phyloP scores from a whole-genome alignment of 306 rosid species.

The Macrotyloma uniflorum region DNA sequence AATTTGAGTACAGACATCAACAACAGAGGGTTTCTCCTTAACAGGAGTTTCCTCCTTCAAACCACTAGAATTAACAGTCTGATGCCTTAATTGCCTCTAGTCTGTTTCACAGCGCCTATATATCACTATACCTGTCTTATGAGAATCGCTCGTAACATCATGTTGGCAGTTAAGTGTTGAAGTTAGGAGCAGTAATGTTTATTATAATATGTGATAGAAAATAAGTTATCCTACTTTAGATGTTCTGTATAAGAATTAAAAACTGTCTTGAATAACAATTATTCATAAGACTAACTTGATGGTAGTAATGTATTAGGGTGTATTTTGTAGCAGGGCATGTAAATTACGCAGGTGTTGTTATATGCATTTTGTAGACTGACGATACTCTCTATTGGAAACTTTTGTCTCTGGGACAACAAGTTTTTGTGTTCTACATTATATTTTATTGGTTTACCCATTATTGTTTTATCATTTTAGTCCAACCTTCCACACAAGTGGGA shows the following conservation, averaged over 20 bases:
- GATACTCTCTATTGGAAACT: neutral
- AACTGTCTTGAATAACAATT: neutral
- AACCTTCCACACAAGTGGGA: neutral
- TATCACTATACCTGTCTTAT: neutral
- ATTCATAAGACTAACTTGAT: neutral
- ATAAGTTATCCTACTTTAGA: neutral
- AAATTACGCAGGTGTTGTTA: neutral
- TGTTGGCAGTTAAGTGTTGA: neutral
- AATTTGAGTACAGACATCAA: neutral
- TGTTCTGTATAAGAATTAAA: neutral
- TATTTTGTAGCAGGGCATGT: neutral
- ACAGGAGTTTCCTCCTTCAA: neutral
- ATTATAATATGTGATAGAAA: neutral
- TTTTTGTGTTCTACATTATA: neutral
- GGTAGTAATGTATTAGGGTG: neutral
- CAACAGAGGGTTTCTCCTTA: neutral
- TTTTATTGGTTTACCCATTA: neutral
- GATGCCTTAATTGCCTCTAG: neutral
- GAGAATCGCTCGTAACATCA: neutral
- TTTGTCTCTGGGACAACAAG: neutral
- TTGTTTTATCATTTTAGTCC: neutral
- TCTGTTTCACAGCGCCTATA: neutral
- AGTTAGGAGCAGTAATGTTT: neutral
- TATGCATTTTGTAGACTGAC: neutral
- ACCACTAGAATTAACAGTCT: neutral